Evolutionary conservation across 768 basidiomycete species (phyloP).

Genomic region (Trametes cubensis): DNA sequence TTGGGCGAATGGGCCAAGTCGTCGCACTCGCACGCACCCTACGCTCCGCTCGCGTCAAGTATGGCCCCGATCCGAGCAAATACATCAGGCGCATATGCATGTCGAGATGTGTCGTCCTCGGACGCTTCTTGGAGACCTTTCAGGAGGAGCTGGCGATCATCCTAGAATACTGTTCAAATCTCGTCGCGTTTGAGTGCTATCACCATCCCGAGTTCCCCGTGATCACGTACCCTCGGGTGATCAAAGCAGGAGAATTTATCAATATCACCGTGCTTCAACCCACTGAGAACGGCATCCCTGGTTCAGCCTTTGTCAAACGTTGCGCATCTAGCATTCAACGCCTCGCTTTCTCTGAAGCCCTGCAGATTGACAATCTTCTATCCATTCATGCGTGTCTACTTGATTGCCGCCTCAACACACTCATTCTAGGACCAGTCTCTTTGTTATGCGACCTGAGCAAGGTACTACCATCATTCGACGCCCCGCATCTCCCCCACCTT

Average conservation of each 20-base stretch:
- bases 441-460: too few relatives aligned
- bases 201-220: background rate
- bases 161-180: background rate
- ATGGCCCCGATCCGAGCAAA: background rate
- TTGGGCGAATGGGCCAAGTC: slow-evolving; percentile 9
- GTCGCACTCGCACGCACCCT: background rate
- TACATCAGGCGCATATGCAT: background rate
- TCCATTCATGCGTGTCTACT: background rate
- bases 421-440: background rate
- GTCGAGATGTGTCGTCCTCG: background rate
- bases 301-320: background rate
- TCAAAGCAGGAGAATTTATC: too few relatives aligned
- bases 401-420: background rate
- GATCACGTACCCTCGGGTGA: too few relatives aligned
- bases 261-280: too few relatives aligned
- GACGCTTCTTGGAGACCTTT: background rate
- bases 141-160: background rate
- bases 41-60: background rate
- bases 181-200: background rate
- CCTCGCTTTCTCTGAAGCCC: background rate
- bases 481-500: background rate
- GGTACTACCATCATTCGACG: too few relatives aligned
- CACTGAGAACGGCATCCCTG: background rate
- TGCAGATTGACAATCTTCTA: background rate
- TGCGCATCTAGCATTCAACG: background rate